Percentiles rank a stretch among this genome's conserved stretches.
Conservation (phyloP, 129 eudicot species). For the Artemisia annua region DNA sequence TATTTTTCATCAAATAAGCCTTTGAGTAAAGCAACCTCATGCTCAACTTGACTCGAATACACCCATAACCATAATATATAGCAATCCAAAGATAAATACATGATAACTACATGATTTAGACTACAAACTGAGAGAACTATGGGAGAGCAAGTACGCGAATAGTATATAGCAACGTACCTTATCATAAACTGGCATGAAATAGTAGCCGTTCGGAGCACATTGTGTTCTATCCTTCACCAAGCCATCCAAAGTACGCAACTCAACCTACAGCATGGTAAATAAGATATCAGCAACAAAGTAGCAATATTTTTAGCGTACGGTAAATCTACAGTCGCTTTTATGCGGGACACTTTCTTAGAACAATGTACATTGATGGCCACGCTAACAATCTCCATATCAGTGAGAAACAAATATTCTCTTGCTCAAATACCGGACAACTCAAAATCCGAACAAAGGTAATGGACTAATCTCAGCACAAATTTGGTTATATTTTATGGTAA, state of each 20-base stretch:
- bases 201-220: slow-evolving; percentile 99
- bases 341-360: no score
- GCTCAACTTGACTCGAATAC: neutral
- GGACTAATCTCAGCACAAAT: no score
- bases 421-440: no score
- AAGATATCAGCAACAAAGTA: slow-evolving; percentile 3
- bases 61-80: slow-evolving; percentile 24
- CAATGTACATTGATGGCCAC: no score
- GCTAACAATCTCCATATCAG: no score
- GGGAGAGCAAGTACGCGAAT: neutral
- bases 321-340: no score
- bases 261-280: slow-evolving; percentile 60
- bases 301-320: no score
- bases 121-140: neutral
- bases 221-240: slow-evolving; percentile 96
- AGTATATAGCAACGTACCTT: slow-evolving; percentile 50
- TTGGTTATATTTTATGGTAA: no score
- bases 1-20: slow-evolving; percentile 6
- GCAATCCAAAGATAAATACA: slow-evolving; percentile 16
- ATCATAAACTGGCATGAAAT: slow-evolving; percentile 99
- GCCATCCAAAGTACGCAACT: slow-evolving; percentile 92
- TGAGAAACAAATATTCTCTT: no score
- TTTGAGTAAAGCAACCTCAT: slow-evolving; percentile 13
- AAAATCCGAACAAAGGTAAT: no score
- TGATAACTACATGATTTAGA: neutral